phyloP scores from a whole-genome alignment of 75 land plant species.

The Azolla pinnata region DNA sequence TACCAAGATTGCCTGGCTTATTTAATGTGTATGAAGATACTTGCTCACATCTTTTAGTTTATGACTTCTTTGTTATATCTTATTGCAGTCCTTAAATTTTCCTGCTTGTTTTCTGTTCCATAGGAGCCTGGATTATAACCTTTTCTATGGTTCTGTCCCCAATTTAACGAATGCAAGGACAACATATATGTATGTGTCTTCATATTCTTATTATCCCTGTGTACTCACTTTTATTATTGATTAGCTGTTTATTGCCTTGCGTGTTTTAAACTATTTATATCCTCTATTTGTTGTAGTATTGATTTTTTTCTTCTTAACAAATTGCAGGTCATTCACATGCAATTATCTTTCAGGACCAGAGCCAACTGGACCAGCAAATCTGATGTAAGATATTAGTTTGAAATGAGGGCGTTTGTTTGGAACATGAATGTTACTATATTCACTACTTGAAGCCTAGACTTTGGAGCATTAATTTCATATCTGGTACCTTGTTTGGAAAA shows the following conservation, averaged over 20 bases:
- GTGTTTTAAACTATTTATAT: neutral
- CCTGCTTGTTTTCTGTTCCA: neutral
- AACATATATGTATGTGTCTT: neutral
- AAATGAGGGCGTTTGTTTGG: no score
- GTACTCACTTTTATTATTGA: neutral
- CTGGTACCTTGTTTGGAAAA: no score
- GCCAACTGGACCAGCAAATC: neutral
- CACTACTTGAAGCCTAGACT: no score
- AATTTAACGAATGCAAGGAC: conserved; percentile 1
- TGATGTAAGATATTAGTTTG: no score
- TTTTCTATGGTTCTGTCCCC: conserved; percentile 3
- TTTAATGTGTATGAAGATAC: no score
- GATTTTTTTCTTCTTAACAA: neutral
- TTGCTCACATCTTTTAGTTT: no score
- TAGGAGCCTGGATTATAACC: conserved; percentile 3
- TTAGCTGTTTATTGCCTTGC: no score
- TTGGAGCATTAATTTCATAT: no score
- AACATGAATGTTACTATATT: no score
- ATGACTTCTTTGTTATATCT: no score
- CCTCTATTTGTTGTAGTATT: neutral
- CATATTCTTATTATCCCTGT: neutral
- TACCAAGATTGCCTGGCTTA: no score
- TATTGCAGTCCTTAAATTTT: neutral
- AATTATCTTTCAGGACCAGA: neutral
- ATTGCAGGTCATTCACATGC: neutral